Evolutionary conservation across 345 rosid genomes (phyloP), one percentile per base, ranked within the genome.

Genomic region (Hibiscus trionum): DNA sequence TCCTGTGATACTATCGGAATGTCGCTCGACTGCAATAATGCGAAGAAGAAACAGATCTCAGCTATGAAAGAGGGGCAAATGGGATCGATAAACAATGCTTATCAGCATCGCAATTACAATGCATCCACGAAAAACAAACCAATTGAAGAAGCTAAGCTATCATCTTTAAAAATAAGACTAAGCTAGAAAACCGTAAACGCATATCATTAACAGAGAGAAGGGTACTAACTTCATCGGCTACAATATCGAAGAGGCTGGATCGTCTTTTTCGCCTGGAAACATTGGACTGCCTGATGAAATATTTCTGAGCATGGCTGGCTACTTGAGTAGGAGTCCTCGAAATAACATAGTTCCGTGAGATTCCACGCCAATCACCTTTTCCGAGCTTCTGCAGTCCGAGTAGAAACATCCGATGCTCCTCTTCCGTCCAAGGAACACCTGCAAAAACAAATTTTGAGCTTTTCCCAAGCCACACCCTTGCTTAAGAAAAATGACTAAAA

Each of bases 301-400:
- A 89, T 80, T 96, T 96, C 75, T 96, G 99, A 66, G 99, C 99
- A 82, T 96, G 99, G 72, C 99, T 96, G 65, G 99, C 99, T 29
- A 96, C 99, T 81, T 96, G 99, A 10, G 99, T 96, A 19, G 99
- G 99, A 21, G 99, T 89, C 85, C 98, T 85, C 7, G 96, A 83
- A 19, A 88, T 80, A 71, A 96, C 99, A 81, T 77, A 96, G 72
- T 85, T 96, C 44, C 94, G 85, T 0, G 99, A 90, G 81, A 96
- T 96, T 55, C 99, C 99, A 77, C 99, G 85, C 99, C 99, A 96
- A 78, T 96, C 99, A 52, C 99, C 99, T 88, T 93, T 96, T 5
- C 99, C 98, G 2, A 96, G 85, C 88, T 89, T 96, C 75, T 93
- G 96, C 49, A 96, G 82, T 72, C 99, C 98, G 72, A 96, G 77